These are phyloP conservation scores for Echium plantagineum DNA, from an alignment of 257 asterid species.

Conservation along the genomic window DNA sequence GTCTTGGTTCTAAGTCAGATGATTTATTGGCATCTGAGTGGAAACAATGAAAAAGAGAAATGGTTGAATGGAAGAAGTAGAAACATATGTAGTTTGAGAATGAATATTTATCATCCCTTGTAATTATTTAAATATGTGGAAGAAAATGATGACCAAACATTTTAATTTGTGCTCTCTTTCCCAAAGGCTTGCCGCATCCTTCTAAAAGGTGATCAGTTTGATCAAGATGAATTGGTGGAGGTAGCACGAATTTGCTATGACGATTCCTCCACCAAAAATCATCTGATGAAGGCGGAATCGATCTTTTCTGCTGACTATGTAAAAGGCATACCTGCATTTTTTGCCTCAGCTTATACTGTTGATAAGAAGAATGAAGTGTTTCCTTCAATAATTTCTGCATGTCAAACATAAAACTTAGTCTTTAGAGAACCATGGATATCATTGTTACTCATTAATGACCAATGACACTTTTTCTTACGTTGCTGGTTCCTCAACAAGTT, in stretches of 20 bases:
- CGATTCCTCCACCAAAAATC: constrained; percentile 39
- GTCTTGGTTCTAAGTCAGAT: too few species aligned
- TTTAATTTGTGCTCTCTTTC: constrained; percentile 23
- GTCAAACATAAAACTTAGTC: too few species aligned
- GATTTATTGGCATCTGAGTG: too few species aligned
- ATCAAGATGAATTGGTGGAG: constrained; percentile 32
- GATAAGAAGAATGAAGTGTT: not conserved
- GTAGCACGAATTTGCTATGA: constrained; percentile 40
- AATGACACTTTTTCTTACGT: too few species aligned
- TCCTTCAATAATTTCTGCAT: not conserved
- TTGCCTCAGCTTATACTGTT: not conserved
- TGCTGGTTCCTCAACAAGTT: too few species aligned
- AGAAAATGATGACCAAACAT: not conserved
- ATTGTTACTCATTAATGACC: too few species aligned
- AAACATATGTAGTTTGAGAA: too few species aligned
- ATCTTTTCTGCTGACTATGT: constrained; percentile 51
- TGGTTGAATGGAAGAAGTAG: too few species aligned
- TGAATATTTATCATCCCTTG: too few species aligned
- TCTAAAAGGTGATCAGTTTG: constrained; percentile 47
- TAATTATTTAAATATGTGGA: not conserved
- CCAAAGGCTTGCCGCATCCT: constrained; percentile 66
- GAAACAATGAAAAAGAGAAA: too few species aligned
- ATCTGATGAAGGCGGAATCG: constrained; percentile 43
- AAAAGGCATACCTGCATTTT: constrained; percentile 35
- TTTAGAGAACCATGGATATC: too few species aligned